These are phyloP conservation scores for Gossypium mustelinum DNA, from an alignment of 345 rosid genomes.

Conservation along the genomic window DNA sequence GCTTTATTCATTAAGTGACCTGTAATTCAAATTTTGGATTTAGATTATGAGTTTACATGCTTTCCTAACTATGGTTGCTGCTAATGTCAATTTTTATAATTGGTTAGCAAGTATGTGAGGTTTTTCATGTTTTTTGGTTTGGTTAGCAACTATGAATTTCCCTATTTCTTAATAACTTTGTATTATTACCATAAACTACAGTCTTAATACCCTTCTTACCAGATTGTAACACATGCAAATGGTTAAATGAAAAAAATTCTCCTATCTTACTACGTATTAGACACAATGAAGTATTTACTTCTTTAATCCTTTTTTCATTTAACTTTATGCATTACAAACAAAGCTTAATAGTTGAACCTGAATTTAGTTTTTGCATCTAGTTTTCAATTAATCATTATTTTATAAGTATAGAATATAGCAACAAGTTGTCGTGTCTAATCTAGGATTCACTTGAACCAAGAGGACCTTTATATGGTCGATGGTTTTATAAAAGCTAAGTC, in stretches of 20 bases:
- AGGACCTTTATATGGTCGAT: neutral
- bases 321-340: neutral
- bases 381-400: neutral
- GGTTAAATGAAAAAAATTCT: too few relatives aligned
- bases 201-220: too few relatives aligned
- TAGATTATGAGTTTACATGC: too few relatives aligned
- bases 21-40: too few relatives aligned
- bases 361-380: neutral
- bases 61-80: too few relatives aligned
- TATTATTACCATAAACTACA: too few relatives aligned
- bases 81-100: too few relatives aligned
- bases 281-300: neutral
- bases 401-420: neutral
- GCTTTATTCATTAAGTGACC: too few relatives aligned
- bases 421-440: neutral
- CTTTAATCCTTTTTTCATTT: neutral
- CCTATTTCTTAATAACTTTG: neutral
- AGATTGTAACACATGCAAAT: too few relatives aligned
- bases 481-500: neutral
- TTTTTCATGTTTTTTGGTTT: too few relatives aligned
- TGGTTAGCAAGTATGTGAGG: too few relatives aligned
- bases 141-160: too few relatives aligned
- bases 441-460: neutral
- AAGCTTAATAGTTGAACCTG: neutral
- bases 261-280: neutral